These are phyloP conservation scores for Secale cereale DNA, from an alignment of 176 grass and related monocot genomes.

Conservation along the genomic window DNA sequence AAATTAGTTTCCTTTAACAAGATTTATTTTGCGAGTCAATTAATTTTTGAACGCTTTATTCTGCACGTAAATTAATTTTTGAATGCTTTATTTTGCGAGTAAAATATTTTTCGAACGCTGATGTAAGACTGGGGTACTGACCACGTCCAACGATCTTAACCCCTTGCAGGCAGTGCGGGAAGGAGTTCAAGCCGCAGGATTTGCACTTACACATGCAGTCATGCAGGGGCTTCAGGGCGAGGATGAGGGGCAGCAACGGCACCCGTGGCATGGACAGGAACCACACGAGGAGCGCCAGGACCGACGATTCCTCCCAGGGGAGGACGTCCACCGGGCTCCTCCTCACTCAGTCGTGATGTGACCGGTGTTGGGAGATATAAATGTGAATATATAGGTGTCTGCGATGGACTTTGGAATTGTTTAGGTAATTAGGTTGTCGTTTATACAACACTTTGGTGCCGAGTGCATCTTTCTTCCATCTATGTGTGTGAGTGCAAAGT, in stretches of 20 bases:
- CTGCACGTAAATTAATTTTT: too few relatives aligned
- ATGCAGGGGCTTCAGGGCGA: conserved; percentile 49
- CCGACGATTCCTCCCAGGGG: not conserved
- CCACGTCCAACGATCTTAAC: not conserved
- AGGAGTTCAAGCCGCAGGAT: conserved; percentile 57
- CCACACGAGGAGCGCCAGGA: not conserved
- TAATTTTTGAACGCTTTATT: too few relatives aligned
- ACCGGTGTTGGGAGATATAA: not conserved
- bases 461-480: not conserved
- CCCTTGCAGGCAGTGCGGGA: conserved; percentile 52
- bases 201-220: conserved; percentile 67
- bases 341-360: conserved; percentile 17
- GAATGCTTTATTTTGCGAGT: too few relatives aligned
- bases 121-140: not conserved
- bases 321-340: conserved; percentile 14
- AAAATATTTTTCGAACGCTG: too few relatives aligned
- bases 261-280: not conserved
- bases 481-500: not conserved
- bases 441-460: not conserved
- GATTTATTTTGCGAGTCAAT: too few relatives aligned
- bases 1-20: too few relatives aligned
- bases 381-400: not conserved
- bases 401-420: not conserved
- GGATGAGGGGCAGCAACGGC: conserved; percentile 24
- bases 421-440: not conserved